Conservation (phyloP, 495 filamentous ascomycete species). For the Trichoderma orchidacearum region DNA sequence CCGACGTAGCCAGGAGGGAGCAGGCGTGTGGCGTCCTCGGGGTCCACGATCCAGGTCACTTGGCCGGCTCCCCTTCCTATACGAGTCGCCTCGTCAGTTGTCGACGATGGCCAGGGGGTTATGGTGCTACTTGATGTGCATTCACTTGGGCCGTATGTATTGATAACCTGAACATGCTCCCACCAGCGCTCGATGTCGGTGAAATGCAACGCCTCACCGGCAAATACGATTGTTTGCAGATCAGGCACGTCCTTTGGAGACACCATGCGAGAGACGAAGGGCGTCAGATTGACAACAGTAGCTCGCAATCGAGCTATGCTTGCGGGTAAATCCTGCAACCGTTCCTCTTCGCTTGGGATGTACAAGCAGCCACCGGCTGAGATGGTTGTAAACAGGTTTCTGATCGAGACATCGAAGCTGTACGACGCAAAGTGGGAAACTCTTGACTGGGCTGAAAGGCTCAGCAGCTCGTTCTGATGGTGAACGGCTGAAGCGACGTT, state of each 20-base stretch:
- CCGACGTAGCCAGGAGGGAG: conserved; percentile 31
- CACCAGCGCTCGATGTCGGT: background rate
- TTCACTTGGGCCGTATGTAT: background rate
- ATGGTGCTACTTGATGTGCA: background rate
- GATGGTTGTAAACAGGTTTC: conserved; percentile 47
- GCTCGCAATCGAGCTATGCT: conserved; percentile 30
- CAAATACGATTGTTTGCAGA: conserved; percentile 18
- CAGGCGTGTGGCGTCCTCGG: conserved; percentile 14
- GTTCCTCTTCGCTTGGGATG: conserved; percentile 27
- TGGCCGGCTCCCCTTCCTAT: conserved; percentile 29
- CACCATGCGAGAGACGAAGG: conserved; percentile 26
- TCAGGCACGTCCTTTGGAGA: conserved; percentile 19
- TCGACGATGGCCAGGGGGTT: too few relatives aligned
- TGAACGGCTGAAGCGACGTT: background rate
- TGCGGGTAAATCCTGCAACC: conserved; percentile 15
- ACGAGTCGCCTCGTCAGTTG: conserved; percentile 1
- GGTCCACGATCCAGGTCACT: conserved; percentile 13
- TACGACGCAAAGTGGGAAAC: conserved; percentile 57
- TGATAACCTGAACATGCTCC: background rate
- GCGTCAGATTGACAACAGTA: conserved; percentile 35
- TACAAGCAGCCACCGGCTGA: conserved; percentile 42
- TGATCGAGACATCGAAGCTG: conserved; percentile 51
- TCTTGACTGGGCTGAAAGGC: conserved; percentile 9
- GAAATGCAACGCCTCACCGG: background rate
- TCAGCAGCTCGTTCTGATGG: background rate